Conservation (phyloP, 352 stramenopile genomes). For the Pythium scleroteichum region DNA sequence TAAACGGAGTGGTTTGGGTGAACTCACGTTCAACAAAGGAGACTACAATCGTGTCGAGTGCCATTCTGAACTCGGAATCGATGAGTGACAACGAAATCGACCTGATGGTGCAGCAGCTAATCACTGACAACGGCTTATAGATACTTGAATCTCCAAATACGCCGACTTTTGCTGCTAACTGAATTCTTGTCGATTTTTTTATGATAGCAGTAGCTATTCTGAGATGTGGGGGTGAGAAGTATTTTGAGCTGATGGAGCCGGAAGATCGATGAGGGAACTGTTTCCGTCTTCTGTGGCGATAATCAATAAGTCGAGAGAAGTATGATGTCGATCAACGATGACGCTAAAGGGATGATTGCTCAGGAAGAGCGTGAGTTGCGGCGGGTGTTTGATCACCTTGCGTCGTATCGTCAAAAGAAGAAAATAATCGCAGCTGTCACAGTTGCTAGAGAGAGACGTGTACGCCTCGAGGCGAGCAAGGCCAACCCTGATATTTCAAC, state of each 20-base stretch:
- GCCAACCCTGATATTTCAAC: conserved; percentile 73
- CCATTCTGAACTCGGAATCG: conserved; percentile 87
- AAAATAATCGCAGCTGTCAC: conserved; percentile 49
- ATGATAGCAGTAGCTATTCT: too few relatives aligned
- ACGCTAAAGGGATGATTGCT: conserved; percentile 87
- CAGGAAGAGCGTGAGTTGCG: conserved; percentile 95
- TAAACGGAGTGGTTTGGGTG: conserved; percentile 97
- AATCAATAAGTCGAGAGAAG: conserved; percentile 1
- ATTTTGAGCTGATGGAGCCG: too few relatives aligned
- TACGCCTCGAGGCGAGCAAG: conserved; percentile 56
- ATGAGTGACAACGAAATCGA: conserved; percentile 80
- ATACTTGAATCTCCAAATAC: background rate
- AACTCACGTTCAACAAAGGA: conserved; percentile 86
- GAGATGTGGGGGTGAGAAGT: too few relatives aligned
- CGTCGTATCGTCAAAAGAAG: conserved; percentile 90
- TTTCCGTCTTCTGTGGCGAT: too few relatives aligned
- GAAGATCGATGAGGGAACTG: too few relatives aligned
- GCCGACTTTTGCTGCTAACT: too few relatives aligned
- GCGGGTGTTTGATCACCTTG: conserved; percentile 94
- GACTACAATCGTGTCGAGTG: conserved; percentile 86
- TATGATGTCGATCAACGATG: conserved; percentile 77
- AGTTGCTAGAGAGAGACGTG: conserved; percentile 56
- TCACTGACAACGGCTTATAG: conserved; percentile 49
- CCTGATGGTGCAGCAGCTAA: conserved; percentile 75
- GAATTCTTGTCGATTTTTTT: too few relatives aligned